A percentile compares a stretch with the other conserved stretches of the same genome.
phyloP scores from a whole-genome alignment of 2,329 filamentous ascomycete species.

The Curvularia eragrostidis region DNA sequence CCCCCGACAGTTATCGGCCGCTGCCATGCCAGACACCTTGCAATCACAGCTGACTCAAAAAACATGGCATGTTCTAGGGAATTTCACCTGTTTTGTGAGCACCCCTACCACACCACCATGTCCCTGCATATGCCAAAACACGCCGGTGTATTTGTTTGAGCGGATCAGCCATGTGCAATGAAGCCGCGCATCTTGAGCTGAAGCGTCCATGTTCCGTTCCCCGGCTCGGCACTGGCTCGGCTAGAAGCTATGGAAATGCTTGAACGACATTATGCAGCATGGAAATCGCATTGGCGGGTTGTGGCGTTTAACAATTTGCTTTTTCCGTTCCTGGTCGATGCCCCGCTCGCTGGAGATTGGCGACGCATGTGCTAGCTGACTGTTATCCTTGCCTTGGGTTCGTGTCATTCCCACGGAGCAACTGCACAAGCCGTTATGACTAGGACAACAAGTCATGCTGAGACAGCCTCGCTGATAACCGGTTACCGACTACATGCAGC shows the following conservation, averaged over 20 bases:
- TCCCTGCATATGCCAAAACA: slow-evolving; percentile 1
- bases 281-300: slow-evolving; percentile 6
- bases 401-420: background rate
- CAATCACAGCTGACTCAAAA: slow-evolving; percentile 2
- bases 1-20: slow-evolving; percentile 3
- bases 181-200: slow-evolving; percentile 4
- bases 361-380: slow-evolving; percentile 2
- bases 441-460: background rate
- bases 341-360: slow-evolving; percentile 6
- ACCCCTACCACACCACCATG: background rate
- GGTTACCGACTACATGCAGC: background rate
- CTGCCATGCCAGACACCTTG: background rate
- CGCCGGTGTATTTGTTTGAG: background rate
- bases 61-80: slow-evolving; percentile 7
- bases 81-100: slow-evolving; percentile 5
- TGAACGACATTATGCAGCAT: background rate
- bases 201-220: background rate
- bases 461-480: background rate
- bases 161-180: slow-evolving; percentile 1
- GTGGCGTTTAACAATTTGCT: slow-evolving; percentile 13
- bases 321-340: slow-evolving; percentile 9
- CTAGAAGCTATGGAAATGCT: slow-evolving; percentile 3
- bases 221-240: background rate
- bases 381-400: background rate
- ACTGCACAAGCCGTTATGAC: background rate